Base-by-base conservation (phyloP, 2,329 filamentous ascomycete genomes). In the Calycina herbarum region DNA sequence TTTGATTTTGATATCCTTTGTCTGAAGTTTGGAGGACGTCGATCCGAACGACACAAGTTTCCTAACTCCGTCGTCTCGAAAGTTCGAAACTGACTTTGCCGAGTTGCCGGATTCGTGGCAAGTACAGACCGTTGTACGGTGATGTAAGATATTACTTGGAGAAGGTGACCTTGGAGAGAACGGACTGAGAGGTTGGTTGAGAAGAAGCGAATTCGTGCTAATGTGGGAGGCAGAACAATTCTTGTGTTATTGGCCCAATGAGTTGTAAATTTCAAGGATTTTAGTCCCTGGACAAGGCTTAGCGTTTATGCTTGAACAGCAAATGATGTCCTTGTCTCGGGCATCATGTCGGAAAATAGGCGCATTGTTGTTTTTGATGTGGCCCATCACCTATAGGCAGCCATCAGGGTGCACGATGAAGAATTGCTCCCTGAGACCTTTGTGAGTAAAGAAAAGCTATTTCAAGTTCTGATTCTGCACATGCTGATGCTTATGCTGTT, bases 261-360 rank as follows among this genome's bases (percentile, higher is more conserved):
- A 11, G 42, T n/a, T 45, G 17, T 45, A 45, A 20, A n/a, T n/a
- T 7, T 24, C n/a, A 24, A 54, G 48, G 48, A 48, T 48, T 20
- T 24, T 5, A 24, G n/a, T 24, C 42, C 42, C 48, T 24, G 24
- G 48, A 24, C 48, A 54, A n/a, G 13, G 42, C 42, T 24, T 15
- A 33, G n/a, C 27, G 40, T 45, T 60, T 31, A 60, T 60, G 58
- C 35, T 40, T 40, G 59, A 40, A 17, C 33, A 3, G 6, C 20
- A 42, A 31, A 31, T 61, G 59, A 51, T 61, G 40, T 35, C 33
- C 42, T 54, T 42, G 59, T 31, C 48, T 62, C 57, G 61, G 66
- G 68, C 54, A 57, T 64, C 66, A 64, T 40, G 59, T 68, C 68
- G 68, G 69, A 69, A 59, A 69, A 70, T 69, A 71, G 64, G 68